Evolutionary conservation across 306 rosid genomes (phyloP), one percentile per base, ranked within the genome.

Genomic region (Fagus sylvatica): DNA sequence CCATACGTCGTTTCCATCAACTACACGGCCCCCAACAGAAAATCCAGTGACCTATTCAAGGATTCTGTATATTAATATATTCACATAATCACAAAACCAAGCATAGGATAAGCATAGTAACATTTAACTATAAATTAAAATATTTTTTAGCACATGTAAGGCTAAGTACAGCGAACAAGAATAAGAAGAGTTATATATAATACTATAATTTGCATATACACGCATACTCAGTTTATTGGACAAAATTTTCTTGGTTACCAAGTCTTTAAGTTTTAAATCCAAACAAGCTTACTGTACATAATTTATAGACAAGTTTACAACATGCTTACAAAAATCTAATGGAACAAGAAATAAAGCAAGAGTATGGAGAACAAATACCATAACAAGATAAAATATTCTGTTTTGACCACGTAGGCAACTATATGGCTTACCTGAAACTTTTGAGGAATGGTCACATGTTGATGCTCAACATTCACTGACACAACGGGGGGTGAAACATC

Each of bases 21-120:
- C 85, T 40, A 91, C 99, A 59, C 96, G 91, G 54, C 99, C 99
- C 59, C 99, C 99, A 71, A 95, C 86, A 84, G 99, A 95, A 88
- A 95, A 95, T 77, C 99, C 99, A 81, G 99, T 95, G 67, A 95
- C 98, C 99, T 95, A 75, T 39, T 54, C 85, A 80, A 81, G 51
- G 64, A 75, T 72, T 73, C 28, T 49, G 54, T 43, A 73, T 55
- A 16, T 76, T 60, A 79, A 60, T 74, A 69, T 73, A 39, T 37
- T 39, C 40, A 54, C 67, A 81, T 64, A 77, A 72, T n/a, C 57
- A 64, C 39, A 75, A 51, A 12, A 53, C 53, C 53, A 67, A 36
- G 54, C 33, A 77, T 17, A 76, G 57, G 77, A 57, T 57, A 57
- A 57, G 64, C 51, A 46, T 46, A 9, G 13, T 9, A 46, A 3